Base-by-base conservation (phyloP, 129 eudicot genomes). In the Smallanthus sonchifolius region DNA sequence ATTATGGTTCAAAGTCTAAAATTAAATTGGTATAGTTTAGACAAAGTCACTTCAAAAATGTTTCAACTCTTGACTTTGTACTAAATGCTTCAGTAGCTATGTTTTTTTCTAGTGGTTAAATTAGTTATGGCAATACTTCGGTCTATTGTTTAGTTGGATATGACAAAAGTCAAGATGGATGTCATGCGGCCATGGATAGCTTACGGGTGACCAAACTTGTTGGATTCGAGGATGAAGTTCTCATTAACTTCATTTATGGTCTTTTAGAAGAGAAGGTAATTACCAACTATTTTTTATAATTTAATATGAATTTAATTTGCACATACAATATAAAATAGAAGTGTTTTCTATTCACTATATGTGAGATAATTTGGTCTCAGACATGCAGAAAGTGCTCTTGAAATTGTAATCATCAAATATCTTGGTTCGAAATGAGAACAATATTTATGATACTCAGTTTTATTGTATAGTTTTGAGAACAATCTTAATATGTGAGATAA, bases 211-310 rank as follows among this genome's bases (percentile, higher is more conserved):
- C 98, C 19, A 97, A 94, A 83, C 83, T 94, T 57, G 93, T 94
- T 75, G 98, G 98, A 24, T 94, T 94, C 57, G 98, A 94, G 81
- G 98, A 94, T 83, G 98, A 94, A 86, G 98, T 94, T 78, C 91
- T 94, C 70, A 94, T 94, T 51, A 94, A 94, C 81, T 94, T 94
- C 66, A 94, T 94, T 42, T 86, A 90, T 44, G 84, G 93, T 13
- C 98, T 94, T 81, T 75, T 94, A 2, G 98, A 94, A 76, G 93
- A 88, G 67, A 90, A 90, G 96, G 98, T 94, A 86, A n/a, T n/a
- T n/a, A 66, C 67, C 11, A 6, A 0, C 56, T n/a, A 56, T 35
- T 7, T 36, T 39, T 45, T 66, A 17, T 9, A 15, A 30, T 49
- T 72, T 30, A 34, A 35, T 43, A 47, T 7, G 15, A 44, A 32